Percentiles rank a stretch among this genome's conserved stretches.
Conservation (phyloP, 2,329 filamentous ascomycete species). For the Blumeria hordei region DNA sequence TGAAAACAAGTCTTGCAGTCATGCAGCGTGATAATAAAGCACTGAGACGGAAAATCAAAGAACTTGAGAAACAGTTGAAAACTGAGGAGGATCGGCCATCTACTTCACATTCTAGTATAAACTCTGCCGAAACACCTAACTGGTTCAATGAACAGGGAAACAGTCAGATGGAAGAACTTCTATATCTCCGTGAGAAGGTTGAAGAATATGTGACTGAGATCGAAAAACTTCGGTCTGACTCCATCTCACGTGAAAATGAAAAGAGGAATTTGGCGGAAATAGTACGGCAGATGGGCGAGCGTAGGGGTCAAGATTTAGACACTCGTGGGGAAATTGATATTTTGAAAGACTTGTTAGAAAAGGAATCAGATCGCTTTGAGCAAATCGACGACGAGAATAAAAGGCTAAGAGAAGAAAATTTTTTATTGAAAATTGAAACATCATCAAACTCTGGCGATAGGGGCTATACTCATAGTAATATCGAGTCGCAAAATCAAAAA, state of each 20-base stretch:
- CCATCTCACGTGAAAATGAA: constrained; percentile 56
- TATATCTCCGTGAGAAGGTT: constrained; percentile 63
- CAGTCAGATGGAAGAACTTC: constrained; percentile 56
- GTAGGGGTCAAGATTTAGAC: constrained; percentile 21
- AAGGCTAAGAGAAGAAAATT: constrained; percentile 60
- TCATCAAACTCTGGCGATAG: constrained; percentile 14
- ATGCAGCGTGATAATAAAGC: constrained; percentile 78
- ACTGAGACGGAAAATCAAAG: constrained; percentile 56
- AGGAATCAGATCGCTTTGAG: constrained; percentile 71
- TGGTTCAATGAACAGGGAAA: constrained; percentile 32
- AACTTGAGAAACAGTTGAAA: constrained; percentile 59
- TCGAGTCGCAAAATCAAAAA: constrained; percentile 39
- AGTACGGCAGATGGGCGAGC: constrained; percentile 38
- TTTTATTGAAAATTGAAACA: constrained; percentile 40
- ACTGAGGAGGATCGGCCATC: constrained; percentile 37
- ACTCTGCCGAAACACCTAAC: constrained; percentile 27
- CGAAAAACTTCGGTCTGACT: constrained; percentile 58
- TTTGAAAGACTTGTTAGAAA: constrained; percentile 84
- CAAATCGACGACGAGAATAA: constrained; percentile 78
- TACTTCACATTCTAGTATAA: constrained; percentile 32
- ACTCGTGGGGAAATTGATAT: constrained; percentile 50
- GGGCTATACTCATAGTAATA: constrained; percentile 32
- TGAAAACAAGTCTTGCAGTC: constrained; percentile 73
- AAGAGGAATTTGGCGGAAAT: constrained; percentile 70
- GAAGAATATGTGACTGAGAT: constrained; percentile 68